Conservation (phyloP, 192 early-diverging fungal species). For the Helicostylum pulchrum region DNA sequence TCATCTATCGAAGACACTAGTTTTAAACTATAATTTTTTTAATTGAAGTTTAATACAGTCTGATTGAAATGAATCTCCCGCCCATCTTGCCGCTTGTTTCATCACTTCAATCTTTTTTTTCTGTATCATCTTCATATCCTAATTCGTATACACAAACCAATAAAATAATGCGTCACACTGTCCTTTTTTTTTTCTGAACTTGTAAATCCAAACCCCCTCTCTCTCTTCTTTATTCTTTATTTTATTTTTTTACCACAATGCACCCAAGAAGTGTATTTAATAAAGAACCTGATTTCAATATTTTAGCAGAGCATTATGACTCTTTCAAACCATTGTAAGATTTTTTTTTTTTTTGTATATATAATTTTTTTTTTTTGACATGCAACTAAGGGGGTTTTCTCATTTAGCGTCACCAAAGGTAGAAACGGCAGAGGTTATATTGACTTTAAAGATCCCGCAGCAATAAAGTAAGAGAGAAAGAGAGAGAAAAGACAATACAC, state of each 20-base stretch:
- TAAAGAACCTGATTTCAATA: conserved; percentile 52
- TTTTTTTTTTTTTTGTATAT: neutral
- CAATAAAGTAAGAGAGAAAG: conserved; percentile 50
- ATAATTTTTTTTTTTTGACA: neutral
- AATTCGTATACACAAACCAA: conserved; percentile 56
- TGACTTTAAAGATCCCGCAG: conserved; percentile 64
- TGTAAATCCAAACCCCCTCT: too few relatives aligned
- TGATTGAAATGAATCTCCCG: conserved; percentile 49
- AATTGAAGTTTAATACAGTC: conserved; percentile 43
- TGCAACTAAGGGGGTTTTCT: neutral
- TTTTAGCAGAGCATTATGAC: conserved; percentile 45
- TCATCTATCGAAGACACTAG: conserved; percentile 6
- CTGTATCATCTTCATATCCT: conserved; percentile 38
- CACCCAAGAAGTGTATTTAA: conserved; percentile 59
- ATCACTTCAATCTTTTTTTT: conserved; percentile 42
- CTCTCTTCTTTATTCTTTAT: too few relatives aligned
- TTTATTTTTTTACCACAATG: conserved; percentile 36
- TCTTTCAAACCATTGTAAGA: conserved; percentile 50
- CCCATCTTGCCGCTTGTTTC: conserved; percentile 42
- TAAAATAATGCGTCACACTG: too few relatives aligned
- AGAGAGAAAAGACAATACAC: neutral
- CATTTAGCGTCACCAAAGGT: conserved; percentile 18
- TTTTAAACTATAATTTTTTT: conserved; percentile 4
- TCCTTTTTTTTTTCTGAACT: neutral
- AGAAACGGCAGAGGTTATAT: conserved; percentile 34